Base-by-base conservation (phyloP, 106 monocot species). In the Narthecium ossifragum region DNA sequence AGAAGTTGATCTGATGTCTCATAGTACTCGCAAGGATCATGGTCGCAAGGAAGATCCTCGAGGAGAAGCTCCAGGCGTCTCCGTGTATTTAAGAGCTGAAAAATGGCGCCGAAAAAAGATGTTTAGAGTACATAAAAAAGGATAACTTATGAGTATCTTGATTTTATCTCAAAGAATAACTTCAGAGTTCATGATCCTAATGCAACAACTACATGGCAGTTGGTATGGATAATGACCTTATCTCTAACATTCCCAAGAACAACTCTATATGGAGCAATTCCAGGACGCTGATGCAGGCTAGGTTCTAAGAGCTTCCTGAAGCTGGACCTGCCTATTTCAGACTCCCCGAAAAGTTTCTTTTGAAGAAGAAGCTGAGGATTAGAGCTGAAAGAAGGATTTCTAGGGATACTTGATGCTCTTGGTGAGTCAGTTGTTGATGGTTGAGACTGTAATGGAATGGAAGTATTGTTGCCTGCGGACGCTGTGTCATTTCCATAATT, bases 221-320 rank as follows among this genome's bases (percentile, higher is more conserved):
- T 17, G 24, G 14, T 27, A 34, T 22, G 2, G 11, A 57, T 7
- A 21, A n/a, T 34, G 40, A 92, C 92, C 84, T 88, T 93, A 20
- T 88, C 88, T 46, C 79, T 88, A 17, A 93, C 72, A 81, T 88
- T 60, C 32, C 92, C 88, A 56, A 93, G 88, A 68, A 93, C 81
- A 78, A 93, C 81, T 57, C 92, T 75, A 17, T 88, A 93, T 21
- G 88, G 78, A 68, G 92, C 73, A 62, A 84, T 88, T 41, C 88
- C 84, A 62, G 88, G 88, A 58, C 55, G 76, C 15, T 76, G 74
- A 43, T 48, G 77, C 18, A 74, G 30, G 59, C 88, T 84, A 34
- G 92, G 92, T 49, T 93, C 92, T 43, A 93, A 63, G 69, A 92
- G 84, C 70, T 84, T 92, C 65, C 70, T 64, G 71, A 92, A 88